Percentiles rank a stretch among this genome's conserved stretches.
phyloP scores from a whole-genome alignment of 1,284 basidiomycete genomes.

The Irpex sp. region DNA sequence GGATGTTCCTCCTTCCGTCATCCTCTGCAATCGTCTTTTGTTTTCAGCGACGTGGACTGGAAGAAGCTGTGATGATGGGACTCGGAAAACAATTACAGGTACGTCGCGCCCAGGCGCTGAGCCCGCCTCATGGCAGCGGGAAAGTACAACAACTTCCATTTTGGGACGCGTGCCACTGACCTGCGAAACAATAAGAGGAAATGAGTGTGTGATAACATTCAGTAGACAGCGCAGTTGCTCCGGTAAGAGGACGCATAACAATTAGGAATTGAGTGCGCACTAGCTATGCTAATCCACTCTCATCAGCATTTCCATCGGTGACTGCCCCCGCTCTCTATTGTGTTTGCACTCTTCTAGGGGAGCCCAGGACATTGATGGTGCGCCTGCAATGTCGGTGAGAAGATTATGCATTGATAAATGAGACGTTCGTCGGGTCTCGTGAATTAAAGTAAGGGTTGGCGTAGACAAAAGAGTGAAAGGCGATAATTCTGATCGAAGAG shows the following conservation, averaged over 20 bases:
- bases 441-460: neutral
- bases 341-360: neutral
- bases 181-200: constrained; percentile 1
- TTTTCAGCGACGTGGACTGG: neutral
- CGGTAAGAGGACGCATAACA: neutral
- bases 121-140: neutral
- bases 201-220: neutral
- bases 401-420: neutral
- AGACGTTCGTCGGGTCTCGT: neutral
- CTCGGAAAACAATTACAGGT: neutral
- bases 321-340: neutral
- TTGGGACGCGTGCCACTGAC: neutral
- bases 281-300: neutral
- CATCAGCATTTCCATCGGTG: neutral
- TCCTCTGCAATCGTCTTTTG: neutral
- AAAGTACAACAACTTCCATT: constrained; percentile 1
- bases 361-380: neutral
- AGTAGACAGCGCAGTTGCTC: neutral
- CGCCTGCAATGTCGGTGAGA: neutral
- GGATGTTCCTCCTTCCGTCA: neutral
- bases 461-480: neutral
- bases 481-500: neutral
- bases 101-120: neutral
- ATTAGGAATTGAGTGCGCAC: neutral
- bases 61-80: neutral